A percentile compares a stretch with the other conserved stretches of the same genome.
Evolutionary conservation across 352 stramenopile genomes (phyloP).

Genomic region (Globisporangium paroecandrum): DNA sequence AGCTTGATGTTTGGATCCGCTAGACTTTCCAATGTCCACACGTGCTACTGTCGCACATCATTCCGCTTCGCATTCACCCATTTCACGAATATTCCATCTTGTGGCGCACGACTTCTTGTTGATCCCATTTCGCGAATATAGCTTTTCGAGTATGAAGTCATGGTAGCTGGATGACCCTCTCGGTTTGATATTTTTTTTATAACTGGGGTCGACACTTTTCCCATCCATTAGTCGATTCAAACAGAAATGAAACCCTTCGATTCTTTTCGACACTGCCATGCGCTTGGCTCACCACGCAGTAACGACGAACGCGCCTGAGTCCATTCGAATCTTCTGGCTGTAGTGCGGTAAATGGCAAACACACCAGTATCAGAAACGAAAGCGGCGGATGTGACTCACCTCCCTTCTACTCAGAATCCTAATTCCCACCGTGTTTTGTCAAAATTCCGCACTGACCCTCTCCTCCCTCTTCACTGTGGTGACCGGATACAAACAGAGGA

Average conservation of each 20-base stretch:
- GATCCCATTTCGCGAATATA: neutral
- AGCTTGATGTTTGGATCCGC: neutral
- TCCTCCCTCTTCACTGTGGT: neutral
- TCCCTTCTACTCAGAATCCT: neutral
- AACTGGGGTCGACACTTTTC: neutral
- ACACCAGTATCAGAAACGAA: neutral
- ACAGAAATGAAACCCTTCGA: too few species aligned
- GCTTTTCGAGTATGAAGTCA: neutral
- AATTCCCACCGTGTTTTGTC: neutral
- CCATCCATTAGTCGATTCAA: neutral
- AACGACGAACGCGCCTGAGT: neutral
- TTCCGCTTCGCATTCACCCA: neutral
- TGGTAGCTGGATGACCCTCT: neutral
- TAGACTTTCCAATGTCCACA: neutral
- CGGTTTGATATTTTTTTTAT: neutral
- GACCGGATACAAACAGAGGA: neutral
- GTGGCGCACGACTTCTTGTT: neutral
- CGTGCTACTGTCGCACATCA: neutral
- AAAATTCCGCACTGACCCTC: neutral
- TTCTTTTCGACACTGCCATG: neutral
- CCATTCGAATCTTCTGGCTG: neutral
- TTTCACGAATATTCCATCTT: neutral
- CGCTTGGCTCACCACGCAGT: neutral
- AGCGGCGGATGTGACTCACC: neutral
- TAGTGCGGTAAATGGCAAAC: neutral